Base-by-base conservation (phyloP, 768 basidiomycete species). In the Fibroporia radiculosa region DNA sequence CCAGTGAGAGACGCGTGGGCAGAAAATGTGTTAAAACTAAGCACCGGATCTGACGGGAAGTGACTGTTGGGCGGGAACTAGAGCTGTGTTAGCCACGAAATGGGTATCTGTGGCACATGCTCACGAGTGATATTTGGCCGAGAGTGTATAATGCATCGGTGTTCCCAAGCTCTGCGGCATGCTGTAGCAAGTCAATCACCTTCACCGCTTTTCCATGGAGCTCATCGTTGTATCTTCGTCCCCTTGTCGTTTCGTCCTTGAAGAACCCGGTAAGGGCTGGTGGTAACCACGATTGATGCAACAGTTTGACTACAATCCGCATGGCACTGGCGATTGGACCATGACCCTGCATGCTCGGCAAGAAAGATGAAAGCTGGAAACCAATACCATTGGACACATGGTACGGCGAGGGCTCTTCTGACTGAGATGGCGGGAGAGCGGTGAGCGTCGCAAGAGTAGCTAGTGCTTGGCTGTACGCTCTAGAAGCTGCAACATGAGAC, bases 101-200 rank as follows among this genome's bases (percentile, higher is more conserved):
- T 8, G 31, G 19, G 31, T 16, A n/a, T 23, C 18, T 36, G 19
- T 18, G 11, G 35, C 2, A 28, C 4, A 28, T 28, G 66, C 79
- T 46, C 51, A 86, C 84, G 63, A 89, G 54, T 39, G 83, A 82
- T 38, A 90, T 62, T 42, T 77, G 70, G 1, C 75, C 85, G 11
- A 84, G 70, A 1, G 73, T 73, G 56, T 75, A 88, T 22, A 89
- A 54, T 8, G 89, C 88, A 45, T 92, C 84, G 44, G 61, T 62
- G 56, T 86, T 75, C 11, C 90, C 92, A 37, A 89, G 64, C 43
- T 89, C 86, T 6, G 80, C 78, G 1, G 90, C 86, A 63, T 89
- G 84, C 47, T 88, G 77, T 24, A 93, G 65, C 10, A 93, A 60
- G 56, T 90, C 87, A 12, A 91, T 57, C 25, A 88, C 85, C 59